Percentiles rank a stretch among this genome's conserved stretches.
Evolutionary conservation across 208 protist species (phyloP).

Genomic region (Leishmania braziliensis): DNA sequence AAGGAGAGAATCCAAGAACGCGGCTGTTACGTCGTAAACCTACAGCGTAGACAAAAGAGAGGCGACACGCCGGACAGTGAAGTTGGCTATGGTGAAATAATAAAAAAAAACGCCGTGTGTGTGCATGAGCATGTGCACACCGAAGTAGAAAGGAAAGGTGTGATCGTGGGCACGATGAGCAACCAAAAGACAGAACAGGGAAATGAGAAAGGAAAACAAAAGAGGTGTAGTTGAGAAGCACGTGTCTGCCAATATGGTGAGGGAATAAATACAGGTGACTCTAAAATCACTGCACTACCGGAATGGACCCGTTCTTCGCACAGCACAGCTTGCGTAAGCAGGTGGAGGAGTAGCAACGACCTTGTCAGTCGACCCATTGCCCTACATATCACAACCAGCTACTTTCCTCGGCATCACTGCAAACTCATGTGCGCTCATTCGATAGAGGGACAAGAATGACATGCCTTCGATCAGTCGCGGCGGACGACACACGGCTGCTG

Average conservation of each 20-base stretch:
- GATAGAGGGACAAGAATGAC: neutral
- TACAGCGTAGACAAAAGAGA: neutral
- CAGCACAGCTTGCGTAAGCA: neutral
- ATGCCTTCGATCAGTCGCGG: neutral
- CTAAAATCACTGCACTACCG: neutral
- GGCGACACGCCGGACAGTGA: neutral
- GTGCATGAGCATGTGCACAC: neutral
- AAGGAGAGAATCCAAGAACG: neutral
- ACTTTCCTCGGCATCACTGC: neutral
- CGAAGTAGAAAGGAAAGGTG: neutral
- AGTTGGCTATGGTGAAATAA: neutral
- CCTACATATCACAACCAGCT: neutral
- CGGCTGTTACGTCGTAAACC: neutral
- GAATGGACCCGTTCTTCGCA: neutral
- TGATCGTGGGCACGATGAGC: neutral
- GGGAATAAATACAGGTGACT: neutral
- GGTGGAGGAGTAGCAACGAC: neutral
- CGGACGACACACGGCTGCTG: neutral
- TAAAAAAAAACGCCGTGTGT: neutral
- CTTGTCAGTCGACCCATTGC: neutral
- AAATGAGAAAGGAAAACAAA: neutral
- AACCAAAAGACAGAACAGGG: neutral
- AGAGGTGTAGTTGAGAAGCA: neutral
- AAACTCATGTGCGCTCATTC: neutral
- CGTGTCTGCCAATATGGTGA: neutral